Evolutionary conservation across 192 early-diverging fungal genomes (phyloP), one percentile per base, ranked within the genome.

Genomic region (Geosiphon pyriformis): DNA sequence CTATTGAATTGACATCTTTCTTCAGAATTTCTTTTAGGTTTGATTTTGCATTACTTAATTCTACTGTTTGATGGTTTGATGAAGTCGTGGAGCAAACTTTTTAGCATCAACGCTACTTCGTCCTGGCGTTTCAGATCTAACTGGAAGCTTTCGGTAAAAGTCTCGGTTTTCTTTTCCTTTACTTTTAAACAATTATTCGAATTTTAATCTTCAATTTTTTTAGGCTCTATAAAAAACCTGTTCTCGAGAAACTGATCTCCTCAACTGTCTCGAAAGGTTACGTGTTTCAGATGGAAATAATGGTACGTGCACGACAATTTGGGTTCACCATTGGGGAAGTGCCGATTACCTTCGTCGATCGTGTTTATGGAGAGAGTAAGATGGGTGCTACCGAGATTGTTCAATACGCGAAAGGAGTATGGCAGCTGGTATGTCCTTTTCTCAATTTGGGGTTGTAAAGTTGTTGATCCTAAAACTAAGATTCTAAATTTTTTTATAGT

Each of bases 231-330:
- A 94, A 94, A 80, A 94, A 92, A 76, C 82, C 90, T 17, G 94
- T 94, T 2, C 78, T 98, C 33, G 73, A 83, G 53, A 76, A 87
- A 73, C 82, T 98, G 72, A 98, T 98, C 66, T 78, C 83, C 29
- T 87, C 88, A 1, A 94, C 91, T 6, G 84, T 95, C 34, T 93
- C 94, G 55, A 96, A 96, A 76, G 96, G 96, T 12, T 98, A 98
- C 69, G 94, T 96, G 25, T 98, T 98, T 82, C 96, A 98, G 77
- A 96, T 96, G 94, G 96, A 98, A 73, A 96, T 98, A 92, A 98
- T 98, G 88, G 91, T 98, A 11, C 88, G 94, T 26, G 96, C 96
- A 53, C 82, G 94, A 67, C 93, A 96, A 75, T 85, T 96, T 68
- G 82, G 87, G 65, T 96, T 76, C 65, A 75, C 84, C 4, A 90